These are phyloP conservation scores for Mediolabrus comicus DNA, from an alignment of 108 stramenopile genomes.

Conservation along the genomic window DNA sequence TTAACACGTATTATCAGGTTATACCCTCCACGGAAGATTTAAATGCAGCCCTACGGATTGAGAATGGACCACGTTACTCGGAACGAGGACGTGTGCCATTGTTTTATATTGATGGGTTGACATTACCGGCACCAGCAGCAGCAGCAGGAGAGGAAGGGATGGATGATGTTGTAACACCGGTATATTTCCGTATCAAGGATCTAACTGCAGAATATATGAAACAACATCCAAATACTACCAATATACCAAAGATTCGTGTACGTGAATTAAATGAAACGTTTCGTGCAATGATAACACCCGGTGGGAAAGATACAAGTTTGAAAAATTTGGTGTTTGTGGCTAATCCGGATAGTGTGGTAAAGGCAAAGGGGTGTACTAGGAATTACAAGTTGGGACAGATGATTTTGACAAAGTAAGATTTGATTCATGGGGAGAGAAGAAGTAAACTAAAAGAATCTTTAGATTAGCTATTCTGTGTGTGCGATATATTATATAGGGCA, in stretches of 20 bases:
- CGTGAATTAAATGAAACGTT: constrained; percentile 73
- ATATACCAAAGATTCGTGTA: constrained; percentile 51
- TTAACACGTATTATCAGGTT: constrained; percentile 64
- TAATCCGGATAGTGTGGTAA: constrained; percentile 57
- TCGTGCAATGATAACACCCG: constrained; percentile 57
- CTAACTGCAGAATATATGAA: constrained; percentile 54
- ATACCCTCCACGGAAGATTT: constrained; percentile 65
- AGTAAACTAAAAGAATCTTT: no score
- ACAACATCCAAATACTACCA: constrained; percentile 32
- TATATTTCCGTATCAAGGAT: constrained; percentile 67
- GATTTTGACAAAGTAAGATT: constrained; percentile 42
- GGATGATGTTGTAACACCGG: constrained; percentile 32
- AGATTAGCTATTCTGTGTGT: no score
- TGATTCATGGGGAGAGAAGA: no score
- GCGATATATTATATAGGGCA: no score
- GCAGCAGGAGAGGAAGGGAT: background rate
- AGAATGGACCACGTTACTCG: constrained; percentile 43
- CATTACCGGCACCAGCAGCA: constrained; percentile 15
- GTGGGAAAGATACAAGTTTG: constrained; percentile 57
- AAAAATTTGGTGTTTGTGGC: constrained; percentile 56
- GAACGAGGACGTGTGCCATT: constrained; percentile 74
- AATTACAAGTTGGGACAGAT: constrained; percentile 45
- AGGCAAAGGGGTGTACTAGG: constrained; percentile 46
- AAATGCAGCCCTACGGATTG: constrained; percentile 64
- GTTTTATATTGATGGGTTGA: constrained; percentile 74